Conservation (phyloP, 352 stramenopile genomes). For the Phytophthora hibernalis region DNA sequence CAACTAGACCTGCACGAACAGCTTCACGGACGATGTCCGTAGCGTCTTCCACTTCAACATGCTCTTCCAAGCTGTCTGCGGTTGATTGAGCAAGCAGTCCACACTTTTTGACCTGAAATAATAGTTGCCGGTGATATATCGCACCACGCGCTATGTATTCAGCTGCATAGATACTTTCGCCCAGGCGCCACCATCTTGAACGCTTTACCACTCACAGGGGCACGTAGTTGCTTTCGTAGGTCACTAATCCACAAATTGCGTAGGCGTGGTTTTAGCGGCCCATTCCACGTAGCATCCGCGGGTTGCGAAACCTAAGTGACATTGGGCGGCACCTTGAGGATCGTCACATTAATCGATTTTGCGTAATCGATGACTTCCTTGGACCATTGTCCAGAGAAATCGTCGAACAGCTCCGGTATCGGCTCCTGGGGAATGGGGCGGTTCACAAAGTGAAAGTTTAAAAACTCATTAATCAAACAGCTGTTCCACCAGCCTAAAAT, state of each 20-base stretch:
- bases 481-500: no score
- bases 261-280: not conserved
- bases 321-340: not conserved
- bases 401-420: constrained; percentile 1
- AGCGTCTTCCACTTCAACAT: no score
- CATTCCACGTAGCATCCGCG: constrained; percentile 1
- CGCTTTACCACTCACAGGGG: not conserved
- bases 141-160: not conserved
- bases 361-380: constrained; percentile 4
- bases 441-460: no score
- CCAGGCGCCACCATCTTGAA: not conserved
- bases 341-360: not conserved
- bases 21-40: no score
- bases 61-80: no score
- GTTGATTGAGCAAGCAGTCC: no score
- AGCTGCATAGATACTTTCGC: not conserved
- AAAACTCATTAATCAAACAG: no score
- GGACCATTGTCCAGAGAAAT: constrained; percentile 5
- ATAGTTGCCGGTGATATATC: no score
- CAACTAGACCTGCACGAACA: no score
- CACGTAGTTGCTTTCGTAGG: not conserved
- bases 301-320: constrained; percentile 3
- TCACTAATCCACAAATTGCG: not conserved
- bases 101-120: no score
- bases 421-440: no score